Conservation (phyloP, 2,329 filamentous ascomycete species). For the Sarocladium strictum region DNA sequence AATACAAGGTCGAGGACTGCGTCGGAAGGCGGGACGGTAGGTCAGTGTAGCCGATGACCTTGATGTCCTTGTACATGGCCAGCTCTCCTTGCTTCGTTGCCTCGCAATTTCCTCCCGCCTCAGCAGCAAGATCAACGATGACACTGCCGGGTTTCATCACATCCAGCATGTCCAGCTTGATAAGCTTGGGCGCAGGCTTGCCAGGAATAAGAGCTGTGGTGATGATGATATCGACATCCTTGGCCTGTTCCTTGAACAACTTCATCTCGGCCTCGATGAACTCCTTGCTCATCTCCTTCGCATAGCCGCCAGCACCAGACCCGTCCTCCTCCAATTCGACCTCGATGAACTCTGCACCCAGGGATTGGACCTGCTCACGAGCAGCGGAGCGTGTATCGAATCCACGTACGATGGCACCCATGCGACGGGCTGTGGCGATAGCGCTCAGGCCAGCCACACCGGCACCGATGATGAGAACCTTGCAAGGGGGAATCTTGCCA, state of each 20-base stretch:
- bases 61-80: slow-evolving; percentile 67
- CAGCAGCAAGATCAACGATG: slow-evolving; percentile 80
- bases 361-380: slow-evolving; percentile 82
- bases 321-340: slow-evolving; percentile 82
- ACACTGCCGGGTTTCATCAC: slow-evolving; percentile 89
- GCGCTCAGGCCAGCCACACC: slow-evolving; percentile 85
- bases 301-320: slow-evolving; percentile 78
- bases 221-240: slow-evolving; percentile 87
- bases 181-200: slow-evolving; percentile 73
- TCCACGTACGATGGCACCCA: slow-evolving; percentile 84
- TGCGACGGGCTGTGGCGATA: slow-evolving; percentile 76
- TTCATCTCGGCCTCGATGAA: slow-evolving; percentile 93
- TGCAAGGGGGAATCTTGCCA: slow-evolving; percentile 84
- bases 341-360: slow-evolving; percentile 86
- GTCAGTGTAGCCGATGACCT: slow-evolving; percentile 84
- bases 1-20: slow-evolving; percentile 84
- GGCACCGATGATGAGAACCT: slow-evolving; percentile 84
- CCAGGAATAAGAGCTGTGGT: slow-evolving; percentile 90
- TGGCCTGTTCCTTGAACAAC: slow-evolving; percentile 79
- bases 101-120: slow-evolving; percentile 84
- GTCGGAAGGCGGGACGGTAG: slow-evolving; percentile 80
- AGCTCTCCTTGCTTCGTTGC: slow-evolving; percentile 70
- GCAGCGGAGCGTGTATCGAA: slow-evolving; percentile 89
- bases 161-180: slow-evolving; percentile 72
- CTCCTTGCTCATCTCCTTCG: slow-evolving; percentile 90